Evolutionary conservation across 1,284 basidiomycete species (phyloP).

Genomic region (Sanghuangporus weigelae): DNA sequence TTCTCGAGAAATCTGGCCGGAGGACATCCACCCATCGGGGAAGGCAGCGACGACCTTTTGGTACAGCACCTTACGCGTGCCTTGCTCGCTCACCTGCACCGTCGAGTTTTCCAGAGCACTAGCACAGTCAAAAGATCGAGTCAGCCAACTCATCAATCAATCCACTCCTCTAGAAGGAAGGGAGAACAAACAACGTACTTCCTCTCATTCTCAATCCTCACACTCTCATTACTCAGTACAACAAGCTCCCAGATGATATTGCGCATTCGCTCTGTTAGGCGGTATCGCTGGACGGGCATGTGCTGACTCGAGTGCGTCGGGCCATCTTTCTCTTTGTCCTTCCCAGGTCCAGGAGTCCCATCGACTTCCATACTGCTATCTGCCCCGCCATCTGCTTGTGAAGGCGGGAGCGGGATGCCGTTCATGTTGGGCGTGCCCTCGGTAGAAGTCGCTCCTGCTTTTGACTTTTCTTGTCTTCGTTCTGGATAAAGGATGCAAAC

Average conservation of each 20-base stretch:
- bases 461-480: slow-evolving; percentile 52
- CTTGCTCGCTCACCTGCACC: slow-evolving; percentile 72
- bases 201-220: slow-evolving; percentile 78
- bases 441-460: slow-evolving; percentile 33
- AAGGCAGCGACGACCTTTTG: slow-evolving; percentile 77
- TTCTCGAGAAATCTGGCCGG: slow-evolving; percentile 43
- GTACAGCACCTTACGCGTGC: slow-evolving; percentile 68
- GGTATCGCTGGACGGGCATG: slow-evolving; percentile 64
- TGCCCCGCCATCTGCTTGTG: slow-evolving; percentile 22
- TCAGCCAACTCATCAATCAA: slow-evolving; percentile 6
- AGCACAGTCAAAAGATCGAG: slow-evolving; percentile 1
- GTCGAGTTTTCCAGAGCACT: slow-evolving; percentile 63
- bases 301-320: slow-evolving; percentile 33
- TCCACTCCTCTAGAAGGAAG: not conserved
- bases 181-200: slow-evolving; percentile 40
- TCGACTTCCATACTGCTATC: slow-evolving; percentile 32
- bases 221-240: slow-evolving; percentile 73
- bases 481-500: slow-evolving; percentile 32
- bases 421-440: slow-evolving; percentile 28
- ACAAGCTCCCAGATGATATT: slow-evolving; percentile 73
- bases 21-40: slow-evolving; percentile 68
- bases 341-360: slow-evolving; percentile 28
- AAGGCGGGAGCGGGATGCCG: slow-evolving; percentile 19
- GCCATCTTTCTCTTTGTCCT: slow-evolving; percentile 4
- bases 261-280: slow-evolving; percentile 74